Evolutionary conservation across 2,329 filamentous ascomycete species (phyloP), one percentile per base, ranked within the genome.

Genomic region (Epichloe sp.): DNA sequence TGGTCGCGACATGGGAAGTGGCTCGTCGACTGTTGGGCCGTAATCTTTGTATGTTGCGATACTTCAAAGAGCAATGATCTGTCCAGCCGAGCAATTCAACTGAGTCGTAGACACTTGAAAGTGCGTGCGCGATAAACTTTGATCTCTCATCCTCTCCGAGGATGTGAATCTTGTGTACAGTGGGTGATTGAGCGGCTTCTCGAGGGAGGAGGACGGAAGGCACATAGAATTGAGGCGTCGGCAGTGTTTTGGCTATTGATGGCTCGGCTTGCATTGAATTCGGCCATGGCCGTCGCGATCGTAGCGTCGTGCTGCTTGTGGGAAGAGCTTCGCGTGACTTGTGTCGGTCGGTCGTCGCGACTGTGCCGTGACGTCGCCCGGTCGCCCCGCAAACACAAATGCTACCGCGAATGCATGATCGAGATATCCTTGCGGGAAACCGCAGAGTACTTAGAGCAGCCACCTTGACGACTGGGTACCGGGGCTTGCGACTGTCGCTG

Each of bases 381-480:
- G 68, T 68, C 63, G 61, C 65, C 62, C 67, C 65, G 66, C 65
- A 64, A 55, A 57, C 61, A 17, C 51, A 55, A 40, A 56, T 51
- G 62, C 64, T 71, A 74, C 66, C 63, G 67, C 50, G 64, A 44
- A 57, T 60, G 58, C 74, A 76, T 74, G 48, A 65, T 54, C 60
- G 60, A 50, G 65, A 60, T 70, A 71, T 69, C 63, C 67, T 66
- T 63, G 70, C 68, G 62, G 66, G 64, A 59, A 68, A 64, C 67
- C 73, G 71, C 65, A 66, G 63, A 58, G 68, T 64, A 58, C 66
- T 67, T 52, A 63, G 52, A 54, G 57, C 57, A 57, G 66, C 66
- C 67, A 68, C 58, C 54, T 64, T 67, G 60, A 55, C 54, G 59
- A 53, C 44, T 55, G 55, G 56, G 8, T 44, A 48, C 50, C 36